Percentiles rank a stretch among this genome's conserved stretches.
phyloP scores from a whole-genome alignment of 768 basidiomycete genomes.

The Pholiota conissans region DNA sequence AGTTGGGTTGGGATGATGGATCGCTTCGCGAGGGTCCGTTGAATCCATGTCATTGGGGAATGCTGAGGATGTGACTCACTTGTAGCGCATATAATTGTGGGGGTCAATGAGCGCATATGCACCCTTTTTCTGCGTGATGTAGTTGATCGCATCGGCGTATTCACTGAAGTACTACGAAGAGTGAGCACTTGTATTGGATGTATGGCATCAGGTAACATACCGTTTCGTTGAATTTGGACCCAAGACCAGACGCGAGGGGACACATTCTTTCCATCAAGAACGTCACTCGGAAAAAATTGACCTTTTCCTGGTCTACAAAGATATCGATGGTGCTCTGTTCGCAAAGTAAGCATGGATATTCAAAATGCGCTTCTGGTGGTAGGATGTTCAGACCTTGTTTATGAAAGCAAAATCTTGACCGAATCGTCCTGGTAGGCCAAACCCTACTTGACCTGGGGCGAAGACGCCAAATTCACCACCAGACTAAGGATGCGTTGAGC shows the following conservation, averaged over 20 bases:
- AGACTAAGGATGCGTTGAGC: slow-evolving; percentile 28
- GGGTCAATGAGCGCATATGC: slow-evolving; percentile 45
- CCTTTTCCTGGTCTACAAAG: slow-evolving; percentile 47
- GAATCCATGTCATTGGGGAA: neutral
- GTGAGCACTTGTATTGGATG: neutral
- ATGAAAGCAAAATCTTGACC: slow-evolving; percentile 46
- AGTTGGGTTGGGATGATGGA: slow-evolving; percentile 42
- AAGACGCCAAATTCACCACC: slow-evolving; percentile 49
- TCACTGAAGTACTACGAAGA: slow-evolving; percentile 38
- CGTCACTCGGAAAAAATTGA: slow-evolving; percentile 49
- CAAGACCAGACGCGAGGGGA: slow-evolving; percentile 38
- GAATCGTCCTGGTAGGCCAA: slow-evolving; percentile 44
- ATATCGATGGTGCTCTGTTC: slow-evolving; percentile 43
- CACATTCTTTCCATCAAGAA: slow-evolving; percentile 50
- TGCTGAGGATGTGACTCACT: slow-evolving; percentile 23
- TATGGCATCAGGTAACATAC: slow-evolving; percentile 18
- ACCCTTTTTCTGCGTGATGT: slow-evolving; percentile 41
- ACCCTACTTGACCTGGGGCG: slow-evolving; percentile 32
- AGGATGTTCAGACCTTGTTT: slow-evolving; percentile 34
- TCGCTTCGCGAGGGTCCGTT: slow-evolving; percentile 27
- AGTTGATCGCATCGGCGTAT: slow-evolving; percentile 42
- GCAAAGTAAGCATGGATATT: neutral
- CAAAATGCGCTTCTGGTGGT: no score
- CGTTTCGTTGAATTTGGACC: slow-evolving; percentile 44
- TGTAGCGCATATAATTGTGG: slow-evolving; percentile 51